Conservation (phyloP, 2,329 filamentous ascomycete species). For the Aspergillus calidoustus region DNA sequence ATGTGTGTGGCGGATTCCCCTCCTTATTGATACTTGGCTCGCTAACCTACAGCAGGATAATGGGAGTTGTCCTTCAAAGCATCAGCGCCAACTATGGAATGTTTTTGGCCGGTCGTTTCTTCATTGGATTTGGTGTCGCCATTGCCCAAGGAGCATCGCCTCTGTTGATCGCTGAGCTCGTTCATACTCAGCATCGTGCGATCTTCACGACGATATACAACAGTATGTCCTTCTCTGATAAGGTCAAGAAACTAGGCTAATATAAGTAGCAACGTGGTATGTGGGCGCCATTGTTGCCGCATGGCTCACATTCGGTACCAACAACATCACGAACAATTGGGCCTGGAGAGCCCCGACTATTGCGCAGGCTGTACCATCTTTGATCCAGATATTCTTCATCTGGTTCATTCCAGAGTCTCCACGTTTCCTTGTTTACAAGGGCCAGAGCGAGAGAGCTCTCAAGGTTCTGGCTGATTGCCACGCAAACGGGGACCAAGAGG, state of each 20-base stretch:
- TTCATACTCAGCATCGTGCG: slow-evolving; percentile 35
- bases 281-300: slow-evolving; percentile 47
- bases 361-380: slow-evolving; percentile 66
- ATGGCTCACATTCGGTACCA: slow-evolving; percentile 40
- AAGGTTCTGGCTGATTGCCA: slow-evolving; percentile 42
- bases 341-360: slow-evolving; percentile 51
- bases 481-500: slow-evolving; percentile 44
- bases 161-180: slow-evolving; percentile 33
- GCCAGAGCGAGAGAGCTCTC: slow-evolving; percentile 32
- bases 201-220: slow-evolving; percentile 33
- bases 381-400: slow-evolving; percentile 58
- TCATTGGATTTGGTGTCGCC: slow-evolving; percentile 34
- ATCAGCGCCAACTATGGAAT: slow-evolving; percentile 32
- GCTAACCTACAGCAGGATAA: slow-evolving; percentile 17
- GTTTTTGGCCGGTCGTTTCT: slow-evolving; percentile 34
- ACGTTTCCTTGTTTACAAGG: slow-evolving; percentile 49
- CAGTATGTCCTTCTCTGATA: slow-evolving; percentile 10
- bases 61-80: slow-evolving; percentile 36
- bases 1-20: neutral
- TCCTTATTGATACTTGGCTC: neutral
- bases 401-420: slow-evolving; percentile 71
- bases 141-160: slow-evolving; percentile 34
- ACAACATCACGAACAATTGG: slow-evolving; percentile 44
- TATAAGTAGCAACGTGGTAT: slow-evolving; percentile 42
- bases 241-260: neutral